Evolutionary conservation across 805 yeast species (phyloP), one percentile per base, ranked within the genome.

Genomic region (Kodamaea hsintzibuensis): DNA sequence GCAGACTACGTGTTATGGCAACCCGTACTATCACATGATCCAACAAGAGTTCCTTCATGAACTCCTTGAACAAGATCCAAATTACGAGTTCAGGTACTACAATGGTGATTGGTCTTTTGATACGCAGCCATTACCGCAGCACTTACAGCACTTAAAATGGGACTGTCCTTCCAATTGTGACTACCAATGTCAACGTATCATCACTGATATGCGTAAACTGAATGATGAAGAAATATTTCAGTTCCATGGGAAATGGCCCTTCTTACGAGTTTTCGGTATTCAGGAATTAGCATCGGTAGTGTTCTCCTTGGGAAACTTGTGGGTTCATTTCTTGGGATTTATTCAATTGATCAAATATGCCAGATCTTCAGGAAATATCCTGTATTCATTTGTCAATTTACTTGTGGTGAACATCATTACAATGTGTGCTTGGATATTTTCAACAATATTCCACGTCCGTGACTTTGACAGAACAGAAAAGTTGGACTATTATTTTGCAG

Each of bases 241-340:
- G 68, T 95, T 90, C 71, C 97, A 95, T 69, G 99, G 99, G 0
- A 95, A 95, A 72, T 95, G 99, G 99, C 98, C 98, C 1, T 95
- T 95, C 63, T 57, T 76, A 14, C 78, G 99, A 49, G 64, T 88
- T 0, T 70, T 79, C n/a, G 96, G 96, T 0, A 74, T 88, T 10
- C 99, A 95, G 68, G 99, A 95, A 66, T 72, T 91, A 0, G 89
- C 86, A 19, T 86, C 96, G 12, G 84, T 88, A 1, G 17, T 91
- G 1, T 93, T 95, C 68, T 88, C 96, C n/a, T n/a, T 73, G 12
- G 78, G 77, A 5, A 76, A 76, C 58, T 63, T 73, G 17, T 48
- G 57, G 2, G 77, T 74, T 14, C 65, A 67, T 51, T 59, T 50
- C 42, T 19, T 59, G 39, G 70, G 69, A 22, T 42, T 51, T 12